Percentiles rank a stretch among this genome's conserved stretches.
phyloP scores from a whole-genome alignment of 2,329 filamentous ascomycete genomes.

The Talaromyces albobiverticillius region DNA sequence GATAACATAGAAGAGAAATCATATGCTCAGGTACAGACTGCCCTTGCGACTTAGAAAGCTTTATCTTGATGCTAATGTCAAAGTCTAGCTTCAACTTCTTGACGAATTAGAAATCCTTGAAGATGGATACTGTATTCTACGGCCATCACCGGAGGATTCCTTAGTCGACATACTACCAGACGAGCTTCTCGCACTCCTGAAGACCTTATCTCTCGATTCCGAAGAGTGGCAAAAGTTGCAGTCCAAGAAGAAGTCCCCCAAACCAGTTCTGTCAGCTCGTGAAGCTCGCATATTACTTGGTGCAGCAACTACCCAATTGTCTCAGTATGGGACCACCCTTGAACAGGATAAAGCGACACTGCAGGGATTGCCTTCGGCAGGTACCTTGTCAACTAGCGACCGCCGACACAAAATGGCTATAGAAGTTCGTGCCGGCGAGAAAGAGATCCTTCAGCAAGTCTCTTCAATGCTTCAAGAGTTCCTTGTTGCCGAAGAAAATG shows the following conservation, averaged over 20 bases:
- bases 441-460: constrained; percentile 60
- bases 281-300: constrained; percentile 34
- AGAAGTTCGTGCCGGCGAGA: constrained; percentile 69
- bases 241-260: constrained; percentile 36
- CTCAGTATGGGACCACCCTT: constrained; percentile 55
- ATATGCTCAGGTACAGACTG: constrained; percentile 6
- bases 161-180: constrained; percentile 36
- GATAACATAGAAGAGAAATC: constrained; percentile 13
- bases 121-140: constrained; percentile 65
- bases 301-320: constrained; percentile 31
- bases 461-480: constrained; percentile 36
- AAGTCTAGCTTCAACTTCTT: constrained; percentile 51
- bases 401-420: constrained; percentile 58
- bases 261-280: constrained; percentile 25
- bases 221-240: constrained; percentile 32
- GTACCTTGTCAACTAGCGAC: constrained; percentile 30
- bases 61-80: constrained; percentile 15
- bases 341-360: constrained; percentile 49
- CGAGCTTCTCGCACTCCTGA: constrained; percentile 39
- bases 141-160: constrained; percentile 24
- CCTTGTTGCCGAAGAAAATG: constrained; percentile 15
- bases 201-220: constrained; percentile 29
- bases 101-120: constrained; percentile 65
- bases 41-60: neutral
- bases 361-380: constrained; percentile 29